phyloP scores from a whole-genome alignment of 2,329 filamentous ascomycete species.

The Diaporthe aspalathi region DNA sequence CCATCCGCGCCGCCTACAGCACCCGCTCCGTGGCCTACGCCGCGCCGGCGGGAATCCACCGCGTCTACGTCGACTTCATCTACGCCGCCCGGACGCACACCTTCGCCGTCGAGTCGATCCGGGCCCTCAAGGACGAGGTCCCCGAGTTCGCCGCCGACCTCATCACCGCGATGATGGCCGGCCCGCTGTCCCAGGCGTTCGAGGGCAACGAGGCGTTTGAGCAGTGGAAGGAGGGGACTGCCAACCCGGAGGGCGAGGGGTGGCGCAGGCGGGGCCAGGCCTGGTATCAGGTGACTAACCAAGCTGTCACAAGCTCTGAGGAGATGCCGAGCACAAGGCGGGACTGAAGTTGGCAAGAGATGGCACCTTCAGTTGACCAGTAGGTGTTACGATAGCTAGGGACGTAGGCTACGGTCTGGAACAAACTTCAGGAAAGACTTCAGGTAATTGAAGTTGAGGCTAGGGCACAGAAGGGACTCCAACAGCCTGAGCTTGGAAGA shows the following conservation, averaged over 20 bases:
- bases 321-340: too few relatives aligned
- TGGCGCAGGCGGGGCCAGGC: not conserved
- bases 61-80: conserved; percentile 10
- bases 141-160: not conserved
- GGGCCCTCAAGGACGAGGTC: not conserved
- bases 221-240: not conserved
- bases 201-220: not conserved
- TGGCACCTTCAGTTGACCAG: too few relatives aligned
- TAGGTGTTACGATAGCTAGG: too few relatives aligned
- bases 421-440: too few relatives aligned
- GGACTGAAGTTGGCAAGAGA: too few relatives aligned
- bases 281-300: too few relatives aligned
- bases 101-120: not conserved
- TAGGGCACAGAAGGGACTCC: too few relatives aligned
- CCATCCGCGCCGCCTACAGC: conserved; percentile 1
- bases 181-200: not conserved
- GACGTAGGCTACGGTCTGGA: too few relatives aligned
- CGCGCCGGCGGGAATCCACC: not conserved
- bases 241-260: not conserved
- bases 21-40: not conserved
- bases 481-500: too few relatives aligned
- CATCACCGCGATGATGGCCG: not conserved
- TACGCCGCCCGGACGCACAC: not conserved
- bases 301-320: too few relatives aligned
- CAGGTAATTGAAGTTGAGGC: too few relatives aligned